Evolutionary conservation across 2,329 filamentous ascomycete species (phyloP), one percentile per base, ranked within the genome.

Genomic region (Colletotrichum neosansevieriae): DNA sequence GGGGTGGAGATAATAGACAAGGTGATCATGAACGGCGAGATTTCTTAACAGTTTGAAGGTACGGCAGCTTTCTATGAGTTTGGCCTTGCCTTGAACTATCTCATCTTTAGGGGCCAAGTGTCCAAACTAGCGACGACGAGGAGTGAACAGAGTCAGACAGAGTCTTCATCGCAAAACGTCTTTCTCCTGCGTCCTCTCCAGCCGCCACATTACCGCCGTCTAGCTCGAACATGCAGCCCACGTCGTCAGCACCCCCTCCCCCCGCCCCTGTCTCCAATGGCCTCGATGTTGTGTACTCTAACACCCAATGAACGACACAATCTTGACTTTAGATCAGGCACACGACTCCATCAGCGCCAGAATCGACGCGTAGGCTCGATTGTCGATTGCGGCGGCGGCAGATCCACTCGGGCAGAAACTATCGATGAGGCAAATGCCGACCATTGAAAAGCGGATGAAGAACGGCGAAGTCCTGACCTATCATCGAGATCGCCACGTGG

Each of bases 11-110:
- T 54, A 77, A 5, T 24, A 73, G 59, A 65, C 6, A 9, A 6
- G 29, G 29, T 79, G 56, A 63, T 80, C 24, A 58, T 79, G 1
- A 77, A 79, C 36, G 76, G 75, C 19, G 74, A 24, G 4, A 77
- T 7, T 29, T 1, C 67, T 74, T 6, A 79, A 79, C 49, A 67
- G 72, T 0, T 1, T 29, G 0, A 7, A 29, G 7, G 1, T 4
- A 29, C 29, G 6, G 6, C 9, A 29, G 29, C 29, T 29, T 6
- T 29, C 29, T 29, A 9, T 6, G 29, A 29, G 6, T 7, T 9
- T 9, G 6, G 29, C 29, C 29, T 9, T 29, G 29, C 29, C 29
- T 29, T 9, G 7, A 29, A 6, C 29, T 0, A 29, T 29, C 2
- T 29, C 29, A 7, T 29, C 29, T 29, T 9, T 6, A 29, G 29